phyloP scores from a whole-genome alignment of 108 stramenopile genomes.

The Skeletonema tropicum region DNA sequence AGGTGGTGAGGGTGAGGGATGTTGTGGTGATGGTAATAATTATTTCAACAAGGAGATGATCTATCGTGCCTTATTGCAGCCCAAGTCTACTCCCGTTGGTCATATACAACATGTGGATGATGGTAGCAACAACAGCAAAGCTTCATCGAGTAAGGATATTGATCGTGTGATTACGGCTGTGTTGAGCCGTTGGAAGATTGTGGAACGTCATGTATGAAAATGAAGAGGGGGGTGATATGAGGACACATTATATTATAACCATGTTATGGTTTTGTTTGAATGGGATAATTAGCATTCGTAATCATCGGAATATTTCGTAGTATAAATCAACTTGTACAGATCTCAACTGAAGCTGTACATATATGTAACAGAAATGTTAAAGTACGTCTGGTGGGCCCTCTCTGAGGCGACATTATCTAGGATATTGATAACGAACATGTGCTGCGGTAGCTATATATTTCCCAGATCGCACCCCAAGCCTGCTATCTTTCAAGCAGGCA shows the following conservation, averaged over 20 bases:
- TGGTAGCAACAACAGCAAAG: background rate
- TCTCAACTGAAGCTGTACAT: no score
- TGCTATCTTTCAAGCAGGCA: no score
- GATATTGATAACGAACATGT: no score
- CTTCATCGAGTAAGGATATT: constrained; percentile 15
- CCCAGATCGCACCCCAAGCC: no score
- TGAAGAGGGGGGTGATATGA: background rate
- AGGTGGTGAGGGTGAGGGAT: background rate
- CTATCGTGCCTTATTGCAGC: constrained; percentile 20
- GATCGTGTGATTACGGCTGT: constrained; percentile 45
- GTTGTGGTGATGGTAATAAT: background rate
- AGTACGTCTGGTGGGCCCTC: no score
- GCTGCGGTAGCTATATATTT: no score
- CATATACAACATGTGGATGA: background rate
- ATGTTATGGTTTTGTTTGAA: background rate
- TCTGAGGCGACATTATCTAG: no score
- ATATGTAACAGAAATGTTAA: no score
- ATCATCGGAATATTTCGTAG: background rate
- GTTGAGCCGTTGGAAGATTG: constrained; percentile 44
- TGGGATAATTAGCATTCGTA: background rate
- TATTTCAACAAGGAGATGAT: constrained; percentile 5
- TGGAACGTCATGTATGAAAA: background rate
- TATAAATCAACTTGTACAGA: no score
- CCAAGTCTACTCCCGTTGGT: background rate
- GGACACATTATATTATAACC: background rate